Evolutionary conservation across 345 rosid genomes (phyloP), one percentile per base, ranked within the genome.

Genomic region (Geranium brycei): DNA sequence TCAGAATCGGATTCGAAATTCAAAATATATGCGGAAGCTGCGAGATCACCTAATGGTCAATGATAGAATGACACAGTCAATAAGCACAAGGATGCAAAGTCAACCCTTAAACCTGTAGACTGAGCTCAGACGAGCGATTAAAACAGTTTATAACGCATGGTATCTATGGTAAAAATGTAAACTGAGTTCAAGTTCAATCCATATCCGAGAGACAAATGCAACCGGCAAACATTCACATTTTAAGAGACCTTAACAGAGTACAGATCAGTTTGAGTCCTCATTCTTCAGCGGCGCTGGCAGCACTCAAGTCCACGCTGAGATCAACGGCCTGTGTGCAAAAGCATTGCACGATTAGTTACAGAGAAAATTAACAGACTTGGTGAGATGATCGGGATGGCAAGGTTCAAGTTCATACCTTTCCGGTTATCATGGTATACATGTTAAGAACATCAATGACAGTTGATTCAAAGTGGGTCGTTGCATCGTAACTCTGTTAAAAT

Each of bases 381-480:
- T 35, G 41, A 35, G 41, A 59, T 14, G 31, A 19, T 2, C 10
- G 32, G 31, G 28, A 56, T 17, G 2, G 14, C 59, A 15, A 19
- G 11, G n/a, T 19, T 57, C 13, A 28, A 32, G 32, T 28, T 51
- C 68, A 67, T 76, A 90, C 99, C 97, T 93, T 93, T 76, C 99
- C 99, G 2, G 99, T 93, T 76, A 90, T 90, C 84, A 82, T n/a
- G 65, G 87, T 82, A 68, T 90, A 93, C 96, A 88, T 85, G 82
- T 84, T 77, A 63, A 90, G 80, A 62, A 93, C 99, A 76, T 93
- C 99, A 10, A 62, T 71, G 19, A 93, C 97, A 32, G 96, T 93
- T 13, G 95, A 81, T 68, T 93, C 99, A 40, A 93, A 90, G 79
- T 93, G 99, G 32, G 97, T 93, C 64, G 97, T 88, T 35, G 99